phyloP scores from a whole-genome alignment of 441 rosid species.

The Isatis lusitanica region DNA sequence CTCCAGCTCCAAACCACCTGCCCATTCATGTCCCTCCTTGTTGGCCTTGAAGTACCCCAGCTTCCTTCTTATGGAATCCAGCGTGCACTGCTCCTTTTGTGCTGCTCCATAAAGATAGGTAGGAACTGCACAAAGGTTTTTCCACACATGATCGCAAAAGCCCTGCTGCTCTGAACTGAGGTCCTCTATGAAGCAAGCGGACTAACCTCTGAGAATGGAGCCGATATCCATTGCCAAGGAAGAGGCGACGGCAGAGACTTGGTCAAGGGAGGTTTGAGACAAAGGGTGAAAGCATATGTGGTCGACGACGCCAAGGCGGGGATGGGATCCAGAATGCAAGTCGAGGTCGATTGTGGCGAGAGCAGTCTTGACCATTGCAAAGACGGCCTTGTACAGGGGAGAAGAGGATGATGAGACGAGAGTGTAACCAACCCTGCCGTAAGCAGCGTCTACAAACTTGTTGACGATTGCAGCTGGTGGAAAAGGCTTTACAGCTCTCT shows the following conservation, averaged over 20 bases:
- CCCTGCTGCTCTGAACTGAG: not conserved
- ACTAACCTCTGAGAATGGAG: slow-evolving; percentile 65
- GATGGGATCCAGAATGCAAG: slow-evolving; percentile 78
- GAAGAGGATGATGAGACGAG: slow-evolving; percentile 44
- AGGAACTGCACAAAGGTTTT: slow-evolving; percentile 49
- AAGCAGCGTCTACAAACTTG: slow-evolving; percentile 75
- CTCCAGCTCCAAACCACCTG: slow-evolving; percentile 55
- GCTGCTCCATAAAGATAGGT: slow-evolving; percentile 82
- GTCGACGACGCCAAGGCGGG: slow-evolving; percentile 91
- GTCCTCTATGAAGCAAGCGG: not conserved
- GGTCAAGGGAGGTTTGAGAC: slow-evolving; percentile 55
- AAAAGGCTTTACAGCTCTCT: slow-evolving; percentile 61
- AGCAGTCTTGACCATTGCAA: slow-evolving; percentile 85
- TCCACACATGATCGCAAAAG: not conserved
- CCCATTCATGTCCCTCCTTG: slow-evolving; percentile 59
- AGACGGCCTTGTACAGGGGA: slow-evolving; percentile 49
- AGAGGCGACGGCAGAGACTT: slow-evolving; percentile 62
- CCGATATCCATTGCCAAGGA: slow-evolving; percentile 71
- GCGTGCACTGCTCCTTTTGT: slow-evolving; percentile 53
- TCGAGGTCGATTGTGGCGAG: slow-evolving; percentile 59
- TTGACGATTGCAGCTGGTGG: slow-evolving; percentile 68
- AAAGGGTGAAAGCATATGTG: slow-evolving; percentile 90
- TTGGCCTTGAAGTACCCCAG: slow-evolving; percentile 86
- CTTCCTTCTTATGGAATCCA: slow-evolving; percentile 83
- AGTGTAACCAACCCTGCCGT: slow-evolving; percentile 83